These are phyloP conservation scores for Macrophomina pseudophaseolina DNA, from an alignment of 2,329 filamentous ascomycete species.

Conservation along the genomic window DNA sequence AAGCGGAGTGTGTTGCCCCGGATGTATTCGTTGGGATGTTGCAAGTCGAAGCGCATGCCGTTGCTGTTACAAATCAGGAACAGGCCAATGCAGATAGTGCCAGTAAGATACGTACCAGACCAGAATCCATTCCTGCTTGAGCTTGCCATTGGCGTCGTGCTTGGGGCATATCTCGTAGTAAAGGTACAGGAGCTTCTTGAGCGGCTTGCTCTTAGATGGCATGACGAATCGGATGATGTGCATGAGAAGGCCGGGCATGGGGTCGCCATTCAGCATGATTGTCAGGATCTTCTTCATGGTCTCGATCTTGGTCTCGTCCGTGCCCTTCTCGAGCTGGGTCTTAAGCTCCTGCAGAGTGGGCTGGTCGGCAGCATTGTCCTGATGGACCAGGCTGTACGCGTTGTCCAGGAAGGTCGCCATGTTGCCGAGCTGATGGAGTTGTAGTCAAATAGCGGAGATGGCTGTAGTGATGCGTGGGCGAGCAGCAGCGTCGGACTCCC, in stretches of 20 bases:
- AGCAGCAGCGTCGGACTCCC: slow-evolving; percentile 36
- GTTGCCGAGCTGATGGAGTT: slow-evolving; percentile 46
- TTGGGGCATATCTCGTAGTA: slow-evolving; percentile 99
- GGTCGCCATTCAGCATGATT: slow-evolving; percentile 97
- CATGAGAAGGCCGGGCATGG: slow-evolving; percentile 95
- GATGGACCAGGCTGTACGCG: slow-evolving; percentile 94
- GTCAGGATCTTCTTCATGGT: slow-evolving; percentile 89
- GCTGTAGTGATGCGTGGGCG: slow-evolving; percentile 1
- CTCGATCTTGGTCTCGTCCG: slow-evolving; percentile 88
- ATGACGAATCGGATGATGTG: slow-evolving; percentile 99
- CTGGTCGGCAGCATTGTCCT: slow-evolving; percentile 95
- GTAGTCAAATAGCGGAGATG: background rate
- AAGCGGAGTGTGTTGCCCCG: slow-evolving; percentile 98
- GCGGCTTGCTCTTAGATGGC: slow-evolving; percentile 93
- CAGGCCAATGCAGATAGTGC: slow-evolving; percentile 25
- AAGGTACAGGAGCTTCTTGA: slow-evolving; percentile 99
- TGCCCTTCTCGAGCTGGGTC: slow-evolving; percentile 91
- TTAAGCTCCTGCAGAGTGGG: slow-evolving; percentile 89
- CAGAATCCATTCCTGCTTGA: slow-evolving; percentile 99
- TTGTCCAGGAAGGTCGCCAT: slow-evolving; percentile 97
- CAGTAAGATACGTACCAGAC: slow-evolving; percentile 74
- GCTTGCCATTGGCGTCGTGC: slow-evolving; percentile 86
- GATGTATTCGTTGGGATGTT: slow-evolving; percentile 98
- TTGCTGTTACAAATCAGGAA: slow-evolving; percentile 65
- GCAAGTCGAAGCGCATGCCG: slow-evolving; percentile 95